These are phyloP conservation scores for Solanum etuberosum DNA, from an alignment of 257 asterid species.

Conservation along the genomic window DNA sequence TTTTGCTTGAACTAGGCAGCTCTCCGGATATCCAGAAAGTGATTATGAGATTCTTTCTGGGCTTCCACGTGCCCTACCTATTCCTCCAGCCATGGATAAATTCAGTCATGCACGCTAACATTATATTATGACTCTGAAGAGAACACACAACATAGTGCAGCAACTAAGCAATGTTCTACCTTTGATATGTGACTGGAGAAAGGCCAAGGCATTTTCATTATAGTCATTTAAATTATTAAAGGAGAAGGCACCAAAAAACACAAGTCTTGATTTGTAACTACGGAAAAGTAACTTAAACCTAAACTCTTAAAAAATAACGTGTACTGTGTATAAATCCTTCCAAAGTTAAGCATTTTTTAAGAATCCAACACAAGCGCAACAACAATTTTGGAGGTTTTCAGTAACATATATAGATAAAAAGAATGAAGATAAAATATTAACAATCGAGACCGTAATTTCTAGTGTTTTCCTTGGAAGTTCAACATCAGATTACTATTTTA, in stretches of 20 bases:
- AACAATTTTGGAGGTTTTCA: not conserved
- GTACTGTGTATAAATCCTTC: not conserved
- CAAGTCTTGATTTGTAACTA: not conserved
- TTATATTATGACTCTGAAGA: no score
- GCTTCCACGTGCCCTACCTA: not conserved
- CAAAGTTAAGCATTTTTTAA: not conserved
- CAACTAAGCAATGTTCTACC: no score
- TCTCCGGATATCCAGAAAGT: not conserved
- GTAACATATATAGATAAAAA: not conserved
- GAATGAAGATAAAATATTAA: not conserved
- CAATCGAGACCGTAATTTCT: not conserved
- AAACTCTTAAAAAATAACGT: no score
- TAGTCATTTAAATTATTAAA: not conserved
- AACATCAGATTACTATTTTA: no score
- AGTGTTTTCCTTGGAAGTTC: no score
- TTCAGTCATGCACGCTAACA: not conserved
- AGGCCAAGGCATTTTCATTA: no score
- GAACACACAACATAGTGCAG: no score
- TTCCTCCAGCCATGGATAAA: not conserved
- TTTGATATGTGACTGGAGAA: no score
- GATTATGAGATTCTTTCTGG: not conserved
- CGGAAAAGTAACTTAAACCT: not conserved
- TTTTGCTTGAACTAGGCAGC: not conserved
- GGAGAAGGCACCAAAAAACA: not conserved
- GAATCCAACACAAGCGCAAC: not conserved